Base-by-base conservation (phyloP, 2,329 filamentous ascomycete genomes). In the Oidium heveae region DNA sequence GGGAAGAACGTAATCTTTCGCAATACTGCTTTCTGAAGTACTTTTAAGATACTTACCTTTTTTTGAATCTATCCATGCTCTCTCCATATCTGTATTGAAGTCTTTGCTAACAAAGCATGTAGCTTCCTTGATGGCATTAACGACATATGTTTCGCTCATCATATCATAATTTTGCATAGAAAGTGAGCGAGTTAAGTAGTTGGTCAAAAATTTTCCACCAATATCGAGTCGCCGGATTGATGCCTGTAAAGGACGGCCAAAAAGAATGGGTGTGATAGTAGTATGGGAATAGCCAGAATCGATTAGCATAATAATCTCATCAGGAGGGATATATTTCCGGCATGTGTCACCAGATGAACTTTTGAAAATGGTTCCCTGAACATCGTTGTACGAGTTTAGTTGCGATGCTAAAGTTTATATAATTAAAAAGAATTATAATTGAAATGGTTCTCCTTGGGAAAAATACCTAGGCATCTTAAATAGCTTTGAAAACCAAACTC, bases 241-340 rank as follows among this genome's bases (percentile, higher is more conserved):
- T 0, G 80, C 72, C 59, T 95, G 86, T 6, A 96, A 68, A 1
- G 89, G 82, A 24, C 77, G 79, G 28, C 88, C 89, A 54, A 80
- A 77, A 59, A 94, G 79, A 2, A 96, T 70, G 0, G 91, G 91
- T 0, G 88, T 89, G 53, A 96, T 74, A 1, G 84, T 94, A 0
- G 91, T 95, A 63, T 93, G 84, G 0, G 88, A 94, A 66, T 95
- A 94, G 22, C 88, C 88, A 1, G 84, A 85, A 66, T 98, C 91
- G 60, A 98, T 76, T 13, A 96, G 73, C 28, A 98, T 74, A n/a
- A 94, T 69, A 55, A 86, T 80, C 69, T 96, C 87, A 56, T 80
- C 78, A 1, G 86, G 84, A 2, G 72, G 63, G 49, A 67, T 65
- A 12, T 68, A 63, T 1, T 69, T 62, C 5, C 69, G 65, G 28